Conservation (phyloP, 495 filamentous ascomycete genomes). For the Hypoxylon crocopeplum region DNA sequence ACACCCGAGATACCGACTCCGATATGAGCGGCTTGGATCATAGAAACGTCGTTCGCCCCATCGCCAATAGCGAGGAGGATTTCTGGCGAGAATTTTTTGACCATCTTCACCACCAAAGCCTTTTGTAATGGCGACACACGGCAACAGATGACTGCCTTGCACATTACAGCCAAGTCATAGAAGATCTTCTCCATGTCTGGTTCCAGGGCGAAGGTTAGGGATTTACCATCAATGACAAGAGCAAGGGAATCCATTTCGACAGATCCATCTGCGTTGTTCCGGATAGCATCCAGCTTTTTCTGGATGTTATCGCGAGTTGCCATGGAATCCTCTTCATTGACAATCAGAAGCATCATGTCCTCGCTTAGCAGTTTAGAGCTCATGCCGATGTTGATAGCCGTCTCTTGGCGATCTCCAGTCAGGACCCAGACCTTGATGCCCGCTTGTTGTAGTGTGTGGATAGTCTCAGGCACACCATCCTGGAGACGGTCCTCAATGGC, state of each 20-base stretch:
- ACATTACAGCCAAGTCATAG: constrained; percentile 90
- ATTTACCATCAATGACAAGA: constrained; percentile 96
- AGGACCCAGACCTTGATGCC: constrained; percentile 99
- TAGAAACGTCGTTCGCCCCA: constrained; percentile 97
- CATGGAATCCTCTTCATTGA: constrained; percentile 83
- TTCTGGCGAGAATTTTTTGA: constrained; percentile 89
- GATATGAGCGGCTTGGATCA: constrained; percentile 99
- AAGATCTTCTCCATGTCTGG: constrained; percentile 93
- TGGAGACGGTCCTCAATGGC: constrained; percentile 98
- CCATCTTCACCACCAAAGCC: constrained; percentile 96
- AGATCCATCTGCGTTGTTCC: constrained; percentile 72
- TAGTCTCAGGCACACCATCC: constrained; percentile 98
- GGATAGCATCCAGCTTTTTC: constrained; percentile 91
- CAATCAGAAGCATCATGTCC: constrained; percentile 96
- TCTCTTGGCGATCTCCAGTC: constrained; percentile 97
- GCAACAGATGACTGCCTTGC: constrained; percentile 98
- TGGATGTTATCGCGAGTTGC: constrained; percentile 84
- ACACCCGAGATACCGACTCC: constrained; percentile 97
- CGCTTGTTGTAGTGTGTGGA: constrained; percentile 94
- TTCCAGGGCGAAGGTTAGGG: constrained; percentile 91
- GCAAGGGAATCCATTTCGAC: constrained; percentile 87
- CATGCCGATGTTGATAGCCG: constrained; percentile 99
- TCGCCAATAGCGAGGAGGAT: constrained; percentile 96
- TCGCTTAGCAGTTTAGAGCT: constrained; percentile 98
- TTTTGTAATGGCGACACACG: constrained; percentile 99